Evolutionary conservation across 2,329 filamentous ascomycete genomes (phyloP).

Genomic region (Ophiostoma ulmi): DNA sequence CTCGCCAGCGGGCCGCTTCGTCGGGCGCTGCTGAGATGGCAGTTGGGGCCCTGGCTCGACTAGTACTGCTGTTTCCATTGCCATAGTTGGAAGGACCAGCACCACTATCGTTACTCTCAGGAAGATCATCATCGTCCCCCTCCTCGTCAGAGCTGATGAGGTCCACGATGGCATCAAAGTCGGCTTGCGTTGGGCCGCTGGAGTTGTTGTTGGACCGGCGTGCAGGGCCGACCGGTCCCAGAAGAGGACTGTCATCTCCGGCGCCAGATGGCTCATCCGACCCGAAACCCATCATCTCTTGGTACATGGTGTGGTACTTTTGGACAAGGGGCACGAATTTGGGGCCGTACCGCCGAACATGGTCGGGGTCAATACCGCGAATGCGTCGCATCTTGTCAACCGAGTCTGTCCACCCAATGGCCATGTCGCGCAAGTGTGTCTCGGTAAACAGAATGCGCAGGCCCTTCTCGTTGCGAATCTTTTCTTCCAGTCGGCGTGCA

Average conservation of each 20-base stretch:
- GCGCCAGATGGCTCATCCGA: slow-evolving; percentile 23
- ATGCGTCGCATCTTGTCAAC: slow-evolving; percentile 59
- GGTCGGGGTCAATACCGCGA: slow-evolving; percentile 56
- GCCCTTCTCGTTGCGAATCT: slow-evolving; percentile 54
- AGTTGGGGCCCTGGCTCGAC: not conserved
- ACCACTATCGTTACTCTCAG: not conserved
- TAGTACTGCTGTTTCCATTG: not conserved
- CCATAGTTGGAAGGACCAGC: not conserved
- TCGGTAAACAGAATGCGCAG: slow-evolving; percentile 64
- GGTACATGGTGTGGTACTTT: slow-evolving; percentile 44
- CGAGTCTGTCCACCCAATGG: slow-evolving; percentile 59
- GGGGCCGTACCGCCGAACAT: slow-evolving; percentile 57
- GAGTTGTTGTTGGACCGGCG: slow-evolving; percentile 16
- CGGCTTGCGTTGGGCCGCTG: slow-evolving; percentile 15
- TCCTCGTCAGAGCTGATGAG: slow-evolving; percentile 41
- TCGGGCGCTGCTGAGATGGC: not conserved
- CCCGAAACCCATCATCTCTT: slow-evolving; percentile 44
- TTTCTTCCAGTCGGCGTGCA: slow-evolving; percentile 56
- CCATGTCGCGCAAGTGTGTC: slow-evolving; percentile 66
- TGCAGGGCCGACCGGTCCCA: slow-evolving; percentile 14
- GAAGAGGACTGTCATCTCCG: slow-evolving; percentile 14
- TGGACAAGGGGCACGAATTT: slow-evolving; percentile 57
- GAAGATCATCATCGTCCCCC: not conserved
- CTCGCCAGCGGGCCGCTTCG: slow-evolving; percentile 32
- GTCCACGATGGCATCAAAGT: slow-evolving; percentile 47